These are phyloP conservation scores for Emergomyces orientalis DNA, from an alignment of 2,329 filamentous ascomycete genomes.

Conservation along the genomic window DNA sequence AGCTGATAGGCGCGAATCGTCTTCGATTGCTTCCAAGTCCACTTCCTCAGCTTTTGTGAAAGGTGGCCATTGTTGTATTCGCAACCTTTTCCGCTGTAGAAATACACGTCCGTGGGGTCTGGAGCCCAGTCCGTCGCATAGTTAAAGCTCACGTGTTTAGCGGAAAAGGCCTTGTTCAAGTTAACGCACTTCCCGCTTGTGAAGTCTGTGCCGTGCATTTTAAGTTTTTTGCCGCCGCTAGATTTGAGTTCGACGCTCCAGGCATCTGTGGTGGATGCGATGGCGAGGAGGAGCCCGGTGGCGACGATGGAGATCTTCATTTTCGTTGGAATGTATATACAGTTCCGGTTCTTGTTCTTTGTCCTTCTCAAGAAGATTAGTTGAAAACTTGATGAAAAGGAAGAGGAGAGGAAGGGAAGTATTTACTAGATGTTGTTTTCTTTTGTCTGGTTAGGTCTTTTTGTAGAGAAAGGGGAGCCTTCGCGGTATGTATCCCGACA, in stretches of 20 bases:
- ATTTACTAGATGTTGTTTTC: neutral
- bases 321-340: neutral
- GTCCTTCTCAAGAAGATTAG: neutral
- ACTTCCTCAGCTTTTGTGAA: neutral
- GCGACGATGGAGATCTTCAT: slow-evolving; percentile 2
- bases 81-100: neutral
- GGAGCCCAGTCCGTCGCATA: neutral
- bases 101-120: neutral
- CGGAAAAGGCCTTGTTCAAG: neutral
- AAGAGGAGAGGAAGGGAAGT: neutral
- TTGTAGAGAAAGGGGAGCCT: neutral
- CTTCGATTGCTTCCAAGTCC: neutral
- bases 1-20: neutral
- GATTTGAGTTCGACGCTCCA: neutral
- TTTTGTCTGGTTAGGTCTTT: neutral
- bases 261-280: neutral
- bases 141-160: neutral
- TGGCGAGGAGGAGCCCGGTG: neutral
- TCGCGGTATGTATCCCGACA: neutral
- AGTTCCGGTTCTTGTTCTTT: neutral
- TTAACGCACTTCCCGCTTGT: slow-evolving; percentile 1
- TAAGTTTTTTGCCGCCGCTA: neutral
- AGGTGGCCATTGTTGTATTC: neutral
- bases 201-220: slow-evolving; percentile 2
- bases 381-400: neutral